Base-by-base conservation (phyloP, 495 filamentous ascomycete genomes). In the Entonaema liquescens region DNA sequence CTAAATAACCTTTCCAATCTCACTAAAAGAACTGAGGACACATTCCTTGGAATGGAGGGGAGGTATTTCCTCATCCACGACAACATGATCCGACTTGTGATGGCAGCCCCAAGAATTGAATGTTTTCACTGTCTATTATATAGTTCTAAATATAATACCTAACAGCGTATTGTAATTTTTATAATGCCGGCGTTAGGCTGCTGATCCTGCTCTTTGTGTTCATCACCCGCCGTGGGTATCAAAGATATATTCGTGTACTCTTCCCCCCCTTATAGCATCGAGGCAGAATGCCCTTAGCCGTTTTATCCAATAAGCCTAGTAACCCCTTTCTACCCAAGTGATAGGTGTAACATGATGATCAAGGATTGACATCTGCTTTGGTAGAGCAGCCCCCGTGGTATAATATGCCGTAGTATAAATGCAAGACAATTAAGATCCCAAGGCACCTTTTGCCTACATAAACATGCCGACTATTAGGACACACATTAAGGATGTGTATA, bases 51-150 rank as follows among this genome's bases (percentile, higher is more conserved):
- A n/a, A n/a, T n/a, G n/a, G n/a, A n/a, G n/a, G n/a, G n/a, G n/a
- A n/a, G n/a, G n/a, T n/a, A n/a, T n/a, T n/a, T 33, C 2, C 31
- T 33, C 31, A 15, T 28, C 11, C 15, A n/a, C 23, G n/a, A 21
- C 21, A 49, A 40, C 29, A 21, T 1, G 3, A 15, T 15, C 15
- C 0, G 47, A 61, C 9, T 33, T n/a, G 38, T 62, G 42, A 25
- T 60, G 59, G 25, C 60, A 68, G 60, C 65, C 42, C 38, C 5
- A 59, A 62, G 70, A 72, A 72, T 72, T 31, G 64, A 72, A 72
- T 56, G 40, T 65, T 65, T n/a, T 55, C 70, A 40, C 64, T 72
- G 60, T 65, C 49, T 67, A 72, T 72, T 68, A 68, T 59, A 68
- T 59, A 68, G 21, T 62, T 21, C 49, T 68, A 72, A 53, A 65